Conservation (phyloP, 805 yeast genomes). For the Kodamaea neixiangensis region DNA sequence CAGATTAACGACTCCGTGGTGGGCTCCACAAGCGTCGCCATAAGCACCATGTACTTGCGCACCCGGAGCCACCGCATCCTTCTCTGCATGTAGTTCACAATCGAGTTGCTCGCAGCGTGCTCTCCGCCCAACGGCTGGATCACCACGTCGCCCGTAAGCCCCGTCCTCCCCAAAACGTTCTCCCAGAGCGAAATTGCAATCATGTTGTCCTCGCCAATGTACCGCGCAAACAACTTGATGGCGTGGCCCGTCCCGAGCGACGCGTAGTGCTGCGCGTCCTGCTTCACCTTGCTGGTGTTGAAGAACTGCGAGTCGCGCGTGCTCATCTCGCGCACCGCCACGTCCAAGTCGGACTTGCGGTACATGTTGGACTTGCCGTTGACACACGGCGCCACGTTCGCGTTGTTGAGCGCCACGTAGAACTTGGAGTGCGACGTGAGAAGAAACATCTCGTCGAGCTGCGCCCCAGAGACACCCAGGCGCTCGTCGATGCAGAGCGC, state of each 20-base stretch:
- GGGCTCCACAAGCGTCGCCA: slow-evolving; percentile 85
- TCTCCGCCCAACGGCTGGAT: slow-evolving; percentile 61
- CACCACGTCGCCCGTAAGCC: slow-evolving; percentile 75
- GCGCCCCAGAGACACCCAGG: slow-evolving; percentile 52
- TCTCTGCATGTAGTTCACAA: slow-evolving; percentile 61
- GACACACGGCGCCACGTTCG: slow-evolving; percentile 82
- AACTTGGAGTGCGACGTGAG: slow-evolving; percentile 84
- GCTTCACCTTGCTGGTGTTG: slow-evolving; percentile 27
- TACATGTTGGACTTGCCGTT: slow-evolving; percentile 87
- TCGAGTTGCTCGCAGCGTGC: slow-evolving; percentile 33
- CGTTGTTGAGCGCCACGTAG: slow-evolving; percentile 73
- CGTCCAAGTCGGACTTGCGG: slow-evolving; percentile 63
- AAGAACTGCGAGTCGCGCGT: slow-evolving; percentile 30
- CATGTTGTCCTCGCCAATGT: slow-evolving; percentile 92
- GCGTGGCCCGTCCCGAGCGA: slow-evolving; percentile 48
- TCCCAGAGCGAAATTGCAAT: slow-evolving; percentile 86
- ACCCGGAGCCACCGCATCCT: slow-evolving; percentile 86
- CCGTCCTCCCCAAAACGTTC: slow-evolving; percentile 63
- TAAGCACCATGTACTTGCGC: slow-evolving; percentile 81
- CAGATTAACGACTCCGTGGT: slow-evolving; percentile 75
- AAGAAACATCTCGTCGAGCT: slow-evolving; percentile 82
- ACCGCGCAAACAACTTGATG: slow-evolving; percentile 69
- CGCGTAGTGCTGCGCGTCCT: slow-evolving; percentile 30
- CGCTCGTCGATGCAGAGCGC: slow-evolving; percentile 44
- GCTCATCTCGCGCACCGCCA: slow-evolving; percentile 49